phyloP scores from a whole-genome alignment of 371 early-diverging fungal species.

The Thermomucor indicae-seudaticae region DNA sequence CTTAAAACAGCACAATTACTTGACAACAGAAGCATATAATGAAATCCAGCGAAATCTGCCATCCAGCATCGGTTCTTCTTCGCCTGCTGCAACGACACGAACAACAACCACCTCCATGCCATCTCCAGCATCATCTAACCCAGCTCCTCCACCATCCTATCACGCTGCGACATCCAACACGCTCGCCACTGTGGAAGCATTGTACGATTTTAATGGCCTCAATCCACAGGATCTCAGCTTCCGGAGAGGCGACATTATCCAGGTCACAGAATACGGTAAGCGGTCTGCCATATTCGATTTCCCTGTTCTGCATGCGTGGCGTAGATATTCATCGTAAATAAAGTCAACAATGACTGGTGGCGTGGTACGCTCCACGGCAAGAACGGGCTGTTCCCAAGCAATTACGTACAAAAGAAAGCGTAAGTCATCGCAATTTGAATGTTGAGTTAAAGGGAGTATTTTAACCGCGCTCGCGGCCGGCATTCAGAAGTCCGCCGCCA shows the following conservation, averaged over 20 bases:
- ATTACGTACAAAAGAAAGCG: constrained; percentile 18
- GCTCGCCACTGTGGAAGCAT: constrained; percentile 19
- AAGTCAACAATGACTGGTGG: constrained; percentile 39
- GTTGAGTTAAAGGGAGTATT: not conserved
- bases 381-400: constrained; percentile 30
- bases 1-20: constrained; percentile 18
- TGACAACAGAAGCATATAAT: constrained; percentile 18
- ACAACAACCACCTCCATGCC: constrained; percentile 4
- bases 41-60: constrained; percentile 20
- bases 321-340: not conserved
- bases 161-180: not conserved
- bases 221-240: constrained; percentile 22
- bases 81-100: not conserved
- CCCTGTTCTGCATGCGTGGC: not conserved
- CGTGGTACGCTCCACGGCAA: constrained; percentile 21
- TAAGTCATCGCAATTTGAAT: constrained; percentile 5
- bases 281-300: not conserved
- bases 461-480: not conserved
- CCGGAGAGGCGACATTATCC: constrained; percentile 14
- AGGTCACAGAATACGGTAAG: constrained; percentile 17
- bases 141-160: constrained; percentile 11
- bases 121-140: not conserved
- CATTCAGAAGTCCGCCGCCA: constrained; percentile 10
- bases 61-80: not conserved
- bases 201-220: constrained; percentile 21